Evolutionary conservation across 2,329 filamentous ascomycete species (phyloP).

Genomic region (Xylaria sp.): DNA sequence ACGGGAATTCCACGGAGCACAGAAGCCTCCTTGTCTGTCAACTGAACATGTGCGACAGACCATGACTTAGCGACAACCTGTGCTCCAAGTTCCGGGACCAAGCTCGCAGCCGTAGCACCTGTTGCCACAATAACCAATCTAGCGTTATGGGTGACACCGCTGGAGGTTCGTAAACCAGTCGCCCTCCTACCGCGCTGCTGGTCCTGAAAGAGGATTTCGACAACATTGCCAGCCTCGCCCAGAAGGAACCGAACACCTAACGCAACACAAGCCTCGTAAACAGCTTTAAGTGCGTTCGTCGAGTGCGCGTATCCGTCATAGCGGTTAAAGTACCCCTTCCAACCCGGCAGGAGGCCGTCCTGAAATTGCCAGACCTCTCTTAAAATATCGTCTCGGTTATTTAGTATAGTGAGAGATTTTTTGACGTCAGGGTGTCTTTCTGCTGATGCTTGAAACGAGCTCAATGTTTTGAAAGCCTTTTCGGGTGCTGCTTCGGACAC

Average conservation of each 20-base stretch:
- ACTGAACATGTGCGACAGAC: slow-evolving; percentile 69
- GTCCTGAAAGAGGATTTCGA: slow-evolving; percentile 41
- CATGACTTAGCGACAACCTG: slow-evolving; percentile 67
- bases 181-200: slow-evolving; percentile 55
- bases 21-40: slow-evolving; percentile 65
- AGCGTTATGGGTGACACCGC: slow-evolving; percentile 46
- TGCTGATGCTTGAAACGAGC: slow-evolving; percentile 55
- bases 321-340: slow-evolving; percentile 69
- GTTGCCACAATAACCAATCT: slow-evolving; percentile 62
- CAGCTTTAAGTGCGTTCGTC: slow-evolving; percentile 60
- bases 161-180: slow-evolving; percentile 46
- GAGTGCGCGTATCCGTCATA: slow-evolving; percentile 69
- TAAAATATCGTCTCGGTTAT: slow-evolving; percentile 54
- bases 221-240: slow-evolving; percentile 48
- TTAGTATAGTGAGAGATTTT: slow-evolving; percentile 54
- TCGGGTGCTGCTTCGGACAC: slow-evolving; percentile 60
- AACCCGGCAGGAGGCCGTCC: slow-evolving; percentile 56
- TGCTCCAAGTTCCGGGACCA: slow-evolving; percentile 61
- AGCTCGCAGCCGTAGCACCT: slow-evolving; percentile 60
- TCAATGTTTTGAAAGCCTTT: slow-evolving; percentile 60
- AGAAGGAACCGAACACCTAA: slow-evolving; percentile 53
- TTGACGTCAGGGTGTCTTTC: slow-evolving; percentile 55
- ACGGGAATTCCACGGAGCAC: slow-evolving; percentile 68
- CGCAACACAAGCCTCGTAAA: slow-evolving; percentile 56
- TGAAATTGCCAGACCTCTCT: slow-evolving; percentile 59